Evolutionary conservation across 2,329 filamentous ascomycete species (phyloP).

Genomic region (Aspergillus sclerotialis): DNA sequence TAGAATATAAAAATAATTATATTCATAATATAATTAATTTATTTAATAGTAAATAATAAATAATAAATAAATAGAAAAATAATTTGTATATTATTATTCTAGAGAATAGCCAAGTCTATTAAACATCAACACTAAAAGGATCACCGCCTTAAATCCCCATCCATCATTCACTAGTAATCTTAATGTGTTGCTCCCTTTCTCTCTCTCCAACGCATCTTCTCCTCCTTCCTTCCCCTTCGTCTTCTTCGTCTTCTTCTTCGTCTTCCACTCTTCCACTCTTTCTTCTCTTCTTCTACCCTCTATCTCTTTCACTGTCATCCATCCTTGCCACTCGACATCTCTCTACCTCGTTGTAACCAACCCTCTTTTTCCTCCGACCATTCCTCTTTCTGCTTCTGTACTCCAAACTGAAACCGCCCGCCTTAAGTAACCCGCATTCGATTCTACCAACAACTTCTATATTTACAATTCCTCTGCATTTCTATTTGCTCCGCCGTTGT

Average conservation of each 20-base stretch:
- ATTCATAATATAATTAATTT: too few species aligned
- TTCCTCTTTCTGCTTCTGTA: background rate
- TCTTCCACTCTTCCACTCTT: constrained; percentile 5
- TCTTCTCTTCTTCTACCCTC: constrained; percentile 22
- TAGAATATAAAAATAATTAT: too few species aligned
- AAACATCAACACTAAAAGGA: too few species aligned
- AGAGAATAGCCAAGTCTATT: too few species aligned
- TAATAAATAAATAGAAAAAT: background rate
- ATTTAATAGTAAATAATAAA: too few species aligned
- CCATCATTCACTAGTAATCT: constrained; percentile 4
- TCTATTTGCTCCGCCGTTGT: constrained; percentile 1
- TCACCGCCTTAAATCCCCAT: constrained; percentile 1
- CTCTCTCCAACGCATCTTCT: constrained; percentile 1
- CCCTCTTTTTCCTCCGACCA: constrained; percentile 4
- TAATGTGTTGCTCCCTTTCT: constrained; percentile 3
- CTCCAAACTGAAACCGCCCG: background rate
- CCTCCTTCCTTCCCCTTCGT: constrained; percentile 4
- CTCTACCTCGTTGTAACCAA: too few species aligned
- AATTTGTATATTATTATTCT: background rate
- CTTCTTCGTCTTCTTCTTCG: constrained; percentile 1
- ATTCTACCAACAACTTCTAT: background rate
- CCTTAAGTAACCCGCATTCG: background rate
- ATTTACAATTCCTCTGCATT: constrained; percentile 4
- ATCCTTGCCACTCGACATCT: constrained; percentile 13
- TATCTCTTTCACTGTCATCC: constrained; percentile 13